Evolutionary conservation across 164 flowering plant genomes (phyloP).

Genomic region (Liriodendron chinense): DNA sequence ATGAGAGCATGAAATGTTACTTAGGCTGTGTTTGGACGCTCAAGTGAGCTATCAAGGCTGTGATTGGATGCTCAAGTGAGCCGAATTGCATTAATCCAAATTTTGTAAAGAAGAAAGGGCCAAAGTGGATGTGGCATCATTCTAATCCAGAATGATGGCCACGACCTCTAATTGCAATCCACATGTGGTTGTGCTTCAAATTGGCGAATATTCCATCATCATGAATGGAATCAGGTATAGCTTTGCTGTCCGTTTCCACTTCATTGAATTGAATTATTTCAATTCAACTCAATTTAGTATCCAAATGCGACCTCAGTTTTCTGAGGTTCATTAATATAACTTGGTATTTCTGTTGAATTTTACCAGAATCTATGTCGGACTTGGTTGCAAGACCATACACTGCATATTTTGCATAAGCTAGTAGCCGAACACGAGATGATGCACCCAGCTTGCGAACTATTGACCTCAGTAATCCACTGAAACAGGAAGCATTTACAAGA

Average conservation of each 20-base stretch:
- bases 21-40: background rate
- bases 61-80: background rate
- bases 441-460: slow-evolving; percentile 66
- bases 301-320: background rate
- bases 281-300: background rate
- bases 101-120: background rate
- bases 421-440: slow-evolving; percentile 51
- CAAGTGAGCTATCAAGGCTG: too few relatives aligned
- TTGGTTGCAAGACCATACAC: slow-evolving; percentile 51
- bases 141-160: background rate
- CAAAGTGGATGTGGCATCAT: background rate
- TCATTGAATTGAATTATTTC: background rate
- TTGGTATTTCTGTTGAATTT: background rate
- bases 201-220: background rate
- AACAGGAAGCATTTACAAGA: slow-evolving; percentile 10
- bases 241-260: background rate
- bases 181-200: background rate
- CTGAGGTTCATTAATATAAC: too few relatives aligned
- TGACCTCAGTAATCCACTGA: slow-evolving; percentile 81
- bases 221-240: background rate
- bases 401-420: slow-evolving; percentile 75
- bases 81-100: background rate
- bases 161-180: background rate
- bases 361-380: slow-evolving; percentile 44
- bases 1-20: background rate